These are phyloP conservation scores for Malassezia pachydermatis DNA, from an alignment of 1,284 basidiomycete species.

Conservation along the genomic window DNA sequence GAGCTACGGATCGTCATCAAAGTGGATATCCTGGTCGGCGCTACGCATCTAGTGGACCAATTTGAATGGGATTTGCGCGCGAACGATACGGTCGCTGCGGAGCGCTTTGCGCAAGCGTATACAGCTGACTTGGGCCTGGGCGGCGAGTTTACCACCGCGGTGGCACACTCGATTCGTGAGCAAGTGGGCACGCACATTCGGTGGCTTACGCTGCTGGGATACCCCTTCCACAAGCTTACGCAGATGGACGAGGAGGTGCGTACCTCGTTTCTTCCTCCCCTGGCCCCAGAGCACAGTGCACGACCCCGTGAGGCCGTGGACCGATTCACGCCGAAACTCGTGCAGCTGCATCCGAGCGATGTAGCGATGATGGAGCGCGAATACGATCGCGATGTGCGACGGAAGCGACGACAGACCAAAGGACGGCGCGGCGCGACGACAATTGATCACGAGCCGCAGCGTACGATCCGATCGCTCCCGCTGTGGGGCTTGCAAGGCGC, in stretches of 20 bases:
- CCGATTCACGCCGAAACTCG: slow-evolving; percentile 72
- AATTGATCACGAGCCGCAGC: slow-evolving; percentile 82
- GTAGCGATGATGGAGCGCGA: slow-evolving; percentile 78
- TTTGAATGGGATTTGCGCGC: slow-evolving; percentile 91
- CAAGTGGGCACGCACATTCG: slow-evolving; percentile 86
- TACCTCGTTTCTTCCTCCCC: slow-evolving; percentile 70
- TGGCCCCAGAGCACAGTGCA: slow-evolving; percentile 49
- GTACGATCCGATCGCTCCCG: slow-evolving; percentile 62
- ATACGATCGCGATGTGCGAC: slow-evolving; percentile 77
- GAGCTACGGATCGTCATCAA: slow-evolving; percentile 85
- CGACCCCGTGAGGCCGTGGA: slow-evolving; percentile 59
- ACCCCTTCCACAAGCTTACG: slow-evolving; percentile 66
- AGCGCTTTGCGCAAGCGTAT: slow-evolving; percentile 83
- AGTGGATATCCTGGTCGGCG: slow-evolving; percentile 91
- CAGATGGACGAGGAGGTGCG: slow-evolving; percentile 86
- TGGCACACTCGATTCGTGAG: slow-evolving; percentile 89
- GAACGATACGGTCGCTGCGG: slow-evolving; percentile 67
- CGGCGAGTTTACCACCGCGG: slow-evolving; percentile 79
- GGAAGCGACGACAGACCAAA: slow-evolving; percentile 72
- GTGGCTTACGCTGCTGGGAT: slow-evolving; percentile 80
- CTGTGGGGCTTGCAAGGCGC: slow-evolving; percentile 41
- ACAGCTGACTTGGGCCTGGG: slow-evolving; percentile 74
- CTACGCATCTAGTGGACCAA: slow-evolving; percentile 85
- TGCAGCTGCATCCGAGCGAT: slow-evolving; percentile 77
- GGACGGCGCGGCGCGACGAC: slow-evolving; percentile 77